phyloP scores from a whole-genome alignment of 208 protist species.

The Trypanosoma melophagium region DNA sequence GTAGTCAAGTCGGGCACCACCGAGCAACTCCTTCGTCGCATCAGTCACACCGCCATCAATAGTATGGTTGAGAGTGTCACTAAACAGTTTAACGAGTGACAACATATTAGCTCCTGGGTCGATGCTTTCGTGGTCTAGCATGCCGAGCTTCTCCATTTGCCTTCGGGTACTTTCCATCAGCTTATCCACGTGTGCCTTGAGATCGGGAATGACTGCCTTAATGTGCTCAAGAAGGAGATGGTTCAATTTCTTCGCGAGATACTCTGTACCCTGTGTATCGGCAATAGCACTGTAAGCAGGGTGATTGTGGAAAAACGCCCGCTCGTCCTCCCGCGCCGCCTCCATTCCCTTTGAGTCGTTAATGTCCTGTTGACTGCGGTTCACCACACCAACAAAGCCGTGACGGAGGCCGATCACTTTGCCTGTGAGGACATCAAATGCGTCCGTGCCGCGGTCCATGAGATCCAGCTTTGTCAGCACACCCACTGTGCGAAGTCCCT shows the following conservation, averaged over 20 bases:
- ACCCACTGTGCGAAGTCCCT: constrained; percentile 97
- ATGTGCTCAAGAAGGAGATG: constrained; percentile 96
- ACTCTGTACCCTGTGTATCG: constrained; percentile 85
- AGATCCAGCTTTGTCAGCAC: constrained; percentile 99
- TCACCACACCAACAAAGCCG: constrained; percentile 98
- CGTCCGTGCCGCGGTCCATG: constrained; percentile 98
- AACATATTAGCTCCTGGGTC: constrained; percentile 85
- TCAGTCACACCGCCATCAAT: constrained; percentile 94
- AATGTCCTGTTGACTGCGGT: constrained; percentile 98
- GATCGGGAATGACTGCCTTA: constrained; percentile 90
- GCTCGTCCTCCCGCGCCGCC: constrained; percentile 86
- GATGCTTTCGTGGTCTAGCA: constrained; percentile 80
- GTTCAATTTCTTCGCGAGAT: constrained; percentile 91
- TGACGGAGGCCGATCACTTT: constrained; percentile 92
- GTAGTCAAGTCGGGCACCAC: constrained; percentile 95
- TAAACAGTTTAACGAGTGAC: constrained; percentile 87
- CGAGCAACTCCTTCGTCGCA: constrained; percentile 91
- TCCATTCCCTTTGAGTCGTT: constrained; percentile 88
- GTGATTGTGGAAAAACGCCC: constrained; percentile 92
- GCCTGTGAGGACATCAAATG: constrained; percentile 94
- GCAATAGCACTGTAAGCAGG: constrained; percentile 90
- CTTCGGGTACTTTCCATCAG: constrained; percentile 83
- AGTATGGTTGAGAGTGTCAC: constrained; percentile 84
- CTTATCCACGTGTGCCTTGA: constrained; percentile 91
- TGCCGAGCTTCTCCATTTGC: constrained; percentile 90